These are phyloP conservation scores for Knoxia roxburghii DNA, from an alignment of 257 asterid genomes.

Conservation along the genomic window DNA sequence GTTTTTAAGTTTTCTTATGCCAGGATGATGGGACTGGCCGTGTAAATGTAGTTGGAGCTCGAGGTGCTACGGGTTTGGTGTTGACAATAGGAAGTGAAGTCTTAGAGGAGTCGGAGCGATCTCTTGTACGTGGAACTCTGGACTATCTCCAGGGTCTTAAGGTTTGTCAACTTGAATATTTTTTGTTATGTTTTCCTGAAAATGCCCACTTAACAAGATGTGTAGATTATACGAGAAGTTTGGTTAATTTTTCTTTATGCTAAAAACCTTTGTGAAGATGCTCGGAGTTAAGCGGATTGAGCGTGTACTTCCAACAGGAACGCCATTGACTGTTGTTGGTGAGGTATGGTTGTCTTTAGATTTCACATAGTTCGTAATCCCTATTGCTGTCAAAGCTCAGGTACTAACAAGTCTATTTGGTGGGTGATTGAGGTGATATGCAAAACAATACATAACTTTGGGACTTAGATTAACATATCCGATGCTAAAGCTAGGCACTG, in stretches of 20 bases:
- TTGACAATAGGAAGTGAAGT: constrained; percentile 88
- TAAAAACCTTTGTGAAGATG: constrained; percentile 52
- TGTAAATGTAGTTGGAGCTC: constrained; percentile 87
- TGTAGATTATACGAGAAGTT: constrained; percentile 5
- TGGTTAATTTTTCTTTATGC: constrained; percentile 13
- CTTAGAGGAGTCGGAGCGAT: constrained; percentile 93
- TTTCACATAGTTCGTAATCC: neutral
- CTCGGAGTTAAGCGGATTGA: constrained; percentile 97
- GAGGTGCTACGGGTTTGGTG: constrained; percentile 91
- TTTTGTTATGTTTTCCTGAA: neutral
- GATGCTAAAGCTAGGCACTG: neutral
- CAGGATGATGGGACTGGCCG: constrained; percentile 95
- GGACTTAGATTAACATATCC: neutral
- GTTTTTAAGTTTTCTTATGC: constrained; percentile 2
- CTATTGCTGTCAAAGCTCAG: neutral
- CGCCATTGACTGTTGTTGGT: constrained; percentile 93
- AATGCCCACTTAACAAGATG: neutral
- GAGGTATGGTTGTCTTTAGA: constrained; percentile 56
- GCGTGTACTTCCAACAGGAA: constrained; percentile 94
- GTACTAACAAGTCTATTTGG: neutral
- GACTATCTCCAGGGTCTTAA: constrained; percentile 98
- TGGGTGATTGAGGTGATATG: neutral
- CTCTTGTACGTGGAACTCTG: constrained; percentile 90
- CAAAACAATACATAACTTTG: neutral
- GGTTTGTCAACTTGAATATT: constrained; percentile 34